Evolutionary conservation across 2,329 filamentous ascomycete species (phyloP).

Genomic region (Pestalotiopsis sp.): DNA sequence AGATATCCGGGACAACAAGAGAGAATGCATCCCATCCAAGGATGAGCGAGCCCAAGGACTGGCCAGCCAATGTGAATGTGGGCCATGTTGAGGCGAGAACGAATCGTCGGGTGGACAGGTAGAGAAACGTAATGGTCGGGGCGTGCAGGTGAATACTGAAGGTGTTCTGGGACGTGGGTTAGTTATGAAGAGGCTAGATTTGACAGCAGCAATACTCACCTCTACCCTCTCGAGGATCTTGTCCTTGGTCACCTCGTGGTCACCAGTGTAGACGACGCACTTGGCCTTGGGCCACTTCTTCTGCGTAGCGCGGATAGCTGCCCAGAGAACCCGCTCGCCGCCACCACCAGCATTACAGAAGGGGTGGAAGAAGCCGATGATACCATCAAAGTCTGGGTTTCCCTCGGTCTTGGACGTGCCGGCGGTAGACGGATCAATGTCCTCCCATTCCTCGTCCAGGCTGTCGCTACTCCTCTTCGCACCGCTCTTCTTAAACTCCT

Average conservation of each 20-base stretch:
- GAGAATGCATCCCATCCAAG: constrained; percentile 91
- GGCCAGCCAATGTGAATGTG: constrained; percentile 89
- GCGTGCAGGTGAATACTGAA: constrained; percentile 92
- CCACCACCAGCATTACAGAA: constrained; percentile 98
- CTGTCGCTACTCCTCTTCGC: constrained; percentile 33
- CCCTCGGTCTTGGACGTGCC: constrained; percentile 41
- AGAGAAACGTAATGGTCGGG: constrained; percentile 84
- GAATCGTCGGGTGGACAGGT: constrained; percentile 84
- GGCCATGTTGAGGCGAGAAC: constrained; percentile 89
- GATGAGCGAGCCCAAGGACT: constrained; percentile 85
- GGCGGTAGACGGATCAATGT: constrained; percentile 55
- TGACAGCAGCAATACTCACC: constrained; percentile 48
- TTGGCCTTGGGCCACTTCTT: constrained; percentile 84
- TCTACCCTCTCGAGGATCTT: constrained; percentile 78
- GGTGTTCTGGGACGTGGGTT: constrained; percentile 57
- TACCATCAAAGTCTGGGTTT: constrained; percentile 73
- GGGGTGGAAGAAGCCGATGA: constrained; percentile 96
- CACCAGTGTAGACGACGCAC: constrained; percentile 93
- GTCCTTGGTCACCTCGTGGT: constrained; percentile 83
- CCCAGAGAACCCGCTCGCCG: constrained; percentile 95
- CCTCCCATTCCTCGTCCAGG: constrained; percentile 70
- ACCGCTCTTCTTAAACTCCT: constrained; percentile 34
- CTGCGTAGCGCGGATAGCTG: constrained; percentile 89
- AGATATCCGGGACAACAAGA: constrained; percentile 89
- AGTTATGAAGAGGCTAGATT: constrained; percentile 8